These are phyloP conservation scores for Arctostaphylos glauca DNA, from an alignment of 148 eudicot genomes.

Conservation along the genomic window DNA sequence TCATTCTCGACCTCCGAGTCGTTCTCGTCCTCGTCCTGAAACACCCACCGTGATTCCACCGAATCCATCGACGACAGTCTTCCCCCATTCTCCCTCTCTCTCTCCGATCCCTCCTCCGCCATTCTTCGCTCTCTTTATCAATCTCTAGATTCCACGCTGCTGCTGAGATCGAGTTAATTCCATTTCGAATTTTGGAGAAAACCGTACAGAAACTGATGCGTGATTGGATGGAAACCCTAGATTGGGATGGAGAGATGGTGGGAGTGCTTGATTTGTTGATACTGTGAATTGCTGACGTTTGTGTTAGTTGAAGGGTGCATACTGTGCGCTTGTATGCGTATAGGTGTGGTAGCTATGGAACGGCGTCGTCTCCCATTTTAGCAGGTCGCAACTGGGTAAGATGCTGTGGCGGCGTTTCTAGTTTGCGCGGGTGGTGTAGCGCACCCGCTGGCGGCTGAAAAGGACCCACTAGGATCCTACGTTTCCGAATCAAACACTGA, in stretches of 20 bases:
- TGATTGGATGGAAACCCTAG: not conserved
- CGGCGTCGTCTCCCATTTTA: no score
- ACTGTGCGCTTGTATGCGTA: not conserved
- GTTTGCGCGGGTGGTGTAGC: not conserved
- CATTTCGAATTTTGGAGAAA: not conserved
- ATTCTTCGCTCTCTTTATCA: conserved; percentile 5
- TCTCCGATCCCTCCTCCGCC: conserved; percentile 53
- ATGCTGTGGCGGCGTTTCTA: not conserved
- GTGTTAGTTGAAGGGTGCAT: not conserved
- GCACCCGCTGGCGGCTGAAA: not conserved
- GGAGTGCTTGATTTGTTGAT: not conserved
- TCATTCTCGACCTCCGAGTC: conserved; percentile 42
- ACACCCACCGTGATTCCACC: conserved; percentile 53
- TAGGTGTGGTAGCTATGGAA: not conserved
- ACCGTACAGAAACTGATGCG: not conserved
- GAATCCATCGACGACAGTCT: conserved; percentile 58
- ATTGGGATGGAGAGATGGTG: not conserved
- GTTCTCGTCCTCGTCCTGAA: conserved; percentile 54
- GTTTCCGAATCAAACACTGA: no score
- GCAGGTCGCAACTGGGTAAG: no score
- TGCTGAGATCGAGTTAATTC: not conserved
- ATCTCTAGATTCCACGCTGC: not conserved
- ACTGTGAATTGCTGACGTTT: not conserved
- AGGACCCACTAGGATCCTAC: not conserved
- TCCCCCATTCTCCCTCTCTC: conserved; percentile 31